Evolutionary conservation across 2,329 filamentous ascomycete species (phyloP), one percentile per base, ranked within the genome.

Genomic region (Fusarium sp.): DNA sequence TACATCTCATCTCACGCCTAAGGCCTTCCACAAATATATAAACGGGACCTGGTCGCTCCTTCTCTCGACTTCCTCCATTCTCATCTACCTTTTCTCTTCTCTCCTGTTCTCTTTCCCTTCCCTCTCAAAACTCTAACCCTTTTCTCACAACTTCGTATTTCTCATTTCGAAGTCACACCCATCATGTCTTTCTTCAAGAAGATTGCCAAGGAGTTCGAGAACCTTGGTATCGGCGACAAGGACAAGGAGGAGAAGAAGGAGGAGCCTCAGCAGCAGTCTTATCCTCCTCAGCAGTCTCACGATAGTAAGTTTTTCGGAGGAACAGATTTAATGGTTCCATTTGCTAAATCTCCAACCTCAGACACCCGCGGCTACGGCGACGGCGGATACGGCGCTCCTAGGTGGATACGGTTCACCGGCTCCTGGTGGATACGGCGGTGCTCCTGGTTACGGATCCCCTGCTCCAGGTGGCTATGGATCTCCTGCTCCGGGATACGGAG

Each of bases 171-270:
- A 61, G 63, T 55, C 63, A 44, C 63, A 46, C 33, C 35, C 56
- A 61, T 41, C 53, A 83, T 83, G 81, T 82, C 81, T 35, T 82
- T 82, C 72, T 79, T 82, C 73, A 80, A 79, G 65, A 81, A 81
- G 70, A 70, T 82, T 47, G 75, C 78, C 59, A 76, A 80, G 68
- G 76, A 81, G 67, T 78, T 83, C 41, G 82, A 86, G 71, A 80
- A 81, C 70, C 78, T 86, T 55, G 80, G 78, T 50, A 78, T 85
- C 69, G 82, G 82, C 45, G 79, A 78, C 50, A 76, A 79, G 67
- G 74, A 74, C 47, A 68, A 75, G 64, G 58, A 73, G n/a, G 64
- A 75, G 54, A 65, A 72, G 58, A 65, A 75, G 62, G 50, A 56
- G 8, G 66, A 72, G 25, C 32, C 55, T 25, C 56, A 56, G 14